phyloP scores from a whole-genome alignment of 805 yeast genomes.

The Saccharomycopsis fibuligera region DNA sequence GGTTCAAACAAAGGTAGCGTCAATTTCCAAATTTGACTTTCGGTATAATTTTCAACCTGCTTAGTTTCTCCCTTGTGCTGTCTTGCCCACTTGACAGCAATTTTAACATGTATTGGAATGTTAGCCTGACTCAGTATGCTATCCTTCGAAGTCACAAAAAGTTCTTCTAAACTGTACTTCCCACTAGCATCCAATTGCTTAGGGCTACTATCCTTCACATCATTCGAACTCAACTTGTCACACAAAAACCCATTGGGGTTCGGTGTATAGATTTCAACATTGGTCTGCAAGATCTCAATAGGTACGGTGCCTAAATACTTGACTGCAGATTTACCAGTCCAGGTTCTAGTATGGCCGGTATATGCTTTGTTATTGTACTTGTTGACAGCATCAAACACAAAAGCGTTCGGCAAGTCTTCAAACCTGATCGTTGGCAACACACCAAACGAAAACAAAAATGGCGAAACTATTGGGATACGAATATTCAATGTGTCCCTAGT shows the following conservation, averaged over 20 bases:
- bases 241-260: conserved; percentile 31
- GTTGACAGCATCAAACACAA: conserved; percentile 18
- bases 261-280: conserved; percentile 28
- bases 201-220: conserved; percentile 10
- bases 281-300: conserved; percentile 32
- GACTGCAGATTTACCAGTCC: conserved; percentile 32
- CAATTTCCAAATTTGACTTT: conserved; percentile 41
- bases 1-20: conserved; percentile 64
- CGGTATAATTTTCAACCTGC: conserved; percentile 27
- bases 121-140: conserved; percentile 30
- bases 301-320: conserved; percentile 24
- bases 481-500: conserved; percentile 23
- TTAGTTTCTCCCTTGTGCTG: conserved; percentile 14
- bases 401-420: conserved; percentile 28
- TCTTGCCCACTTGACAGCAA: conserved; percentile 33
- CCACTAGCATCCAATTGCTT: neutral
- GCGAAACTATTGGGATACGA: conserved; percentile 27
- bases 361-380: conserved; percentile 20
- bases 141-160: conserved; percentile 22
- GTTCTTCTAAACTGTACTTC: neutral
- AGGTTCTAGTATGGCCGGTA: conserved; percentile 29
- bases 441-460: conserved; percentile 28
- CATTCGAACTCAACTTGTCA: conserved; percentile 5
- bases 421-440: conserved; percentile 30
- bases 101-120: conserved; percentile 28